phyloP scores from a whole-genome alignment of 805 yeast species.

The Brettanomyces naardenensis region DNA sequence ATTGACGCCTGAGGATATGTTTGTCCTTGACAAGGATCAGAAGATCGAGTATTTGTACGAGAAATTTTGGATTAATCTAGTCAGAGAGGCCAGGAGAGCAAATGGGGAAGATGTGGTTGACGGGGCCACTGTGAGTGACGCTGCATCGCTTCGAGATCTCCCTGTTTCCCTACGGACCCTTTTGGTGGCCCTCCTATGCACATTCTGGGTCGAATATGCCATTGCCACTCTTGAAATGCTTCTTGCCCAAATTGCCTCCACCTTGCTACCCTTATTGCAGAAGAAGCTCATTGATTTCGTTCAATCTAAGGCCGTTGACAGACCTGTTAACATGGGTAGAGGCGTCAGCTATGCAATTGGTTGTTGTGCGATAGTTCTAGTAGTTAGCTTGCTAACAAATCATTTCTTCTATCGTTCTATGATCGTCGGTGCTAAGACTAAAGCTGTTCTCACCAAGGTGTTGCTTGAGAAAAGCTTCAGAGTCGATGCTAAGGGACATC shows the following conservation, averaged over 20 bases:
- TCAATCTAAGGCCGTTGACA: conserved; percentile 36
- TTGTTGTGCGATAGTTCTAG: conserved; percentile 47
- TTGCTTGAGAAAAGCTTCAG: conserved; percentile 58
- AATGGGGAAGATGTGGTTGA: not conserved
- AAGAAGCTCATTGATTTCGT: conserved; percentile 58
- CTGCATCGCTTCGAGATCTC: conserved; percentile 15
- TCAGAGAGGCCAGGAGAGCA: not conserved
- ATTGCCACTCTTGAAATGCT: conserved; percentile 33
- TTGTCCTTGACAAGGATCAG: conserved; percentile 33
- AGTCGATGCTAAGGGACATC: conserved; percentile 53
- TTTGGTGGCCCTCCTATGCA: conserved; percentile 34
- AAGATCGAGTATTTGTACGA: conserved; percentile 33
- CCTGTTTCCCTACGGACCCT: conserved; percentile 10
- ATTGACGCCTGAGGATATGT: conserved; percentile 56
- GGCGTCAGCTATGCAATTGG: conserved; percentile 80
- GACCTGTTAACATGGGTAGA: conserved; percentile 35
- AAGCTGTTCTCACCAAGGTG: conserved; percentile 62
- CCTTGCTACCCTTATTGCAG: conserved; percentile 60
- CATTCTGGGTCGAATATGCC: conserved; percentile 41
- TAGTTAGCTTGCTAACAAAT: conserved; percentile 42
- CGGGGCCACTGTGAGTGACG: not conserved
- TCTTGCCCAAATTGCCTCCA: conserved; percentile 36
- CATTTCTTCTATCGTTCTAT: conserved; percentile 56
- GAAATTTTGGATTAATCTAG: conserved; percentile 28
- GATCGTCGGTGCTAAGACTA: conserved; percentile 60